Evolutionary conservation across 495 filamentous ascomycete genomes (phyloP).

Genomic region (Chaetomidium leptoderma): DNA sequence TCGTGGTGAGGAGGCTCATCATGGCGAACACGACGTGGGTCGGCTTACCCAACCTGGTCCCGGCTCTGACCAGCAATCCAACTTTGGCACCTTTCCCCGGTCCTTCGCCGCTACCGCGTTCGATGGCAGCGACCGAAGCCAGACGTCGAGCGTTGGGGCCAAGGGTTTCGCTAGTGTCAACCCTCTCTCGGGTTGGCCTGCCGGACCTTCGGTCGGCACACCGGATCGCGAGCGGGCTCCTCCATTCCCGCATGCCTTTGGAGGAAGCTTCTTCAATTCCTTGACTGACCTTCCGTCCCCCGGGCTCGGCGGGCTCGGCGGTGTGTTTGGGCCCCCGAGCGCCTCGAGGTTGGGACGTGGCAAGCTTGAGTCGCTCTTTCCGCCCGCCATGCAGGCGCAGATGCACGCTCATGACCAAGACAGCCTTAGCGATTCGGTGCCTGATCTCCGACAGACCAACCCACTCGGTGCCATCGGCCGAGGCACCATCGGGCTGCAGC

Average conservation of each 20-base stretch:
- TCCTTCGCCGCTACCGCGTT: constrained; percentile 49
- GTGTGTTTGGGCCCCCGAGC: constrained; percentile 44
- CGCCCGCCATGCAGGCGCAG: constrained; percentile 81
- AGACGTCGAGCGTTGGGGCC: constrained; percentile 78
- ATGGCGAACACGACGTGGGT: constrained; percentile 61
- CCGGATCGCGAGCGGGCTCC: constrained; percentile 71
- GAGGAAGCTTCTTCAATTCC: constrained; percentile 64
- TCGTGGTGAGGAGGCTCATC: constrained; percentile 67
- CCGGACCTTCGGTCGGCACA: constrained; percentile 60
- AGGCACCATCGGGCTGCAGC: constrained; percentile 44
- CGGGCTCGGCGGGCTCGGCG: constrained; percentile 55
- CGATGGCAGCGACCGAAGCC: constrained; percentile 77
- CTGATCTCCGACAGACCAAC: constrained; percentile 47
- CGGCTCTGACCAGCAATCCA: constrained; percentile 41
- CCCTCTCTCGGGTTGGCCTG: constrained; percentile 64
- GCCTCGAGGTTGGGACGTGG: constrained; percentile 57
- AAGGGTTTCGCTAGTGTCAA: constrained; percentile 66
- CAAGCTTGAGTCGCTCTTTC: constrained; percentile 84
- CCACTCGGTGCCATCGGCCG: constrained; percentile 54
- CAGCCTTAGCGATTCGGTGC: constrained; percentile 46
- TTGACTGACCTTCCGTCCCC: constrained; percentile 74
- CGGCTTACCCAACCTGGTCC: constrained; percentile 35
- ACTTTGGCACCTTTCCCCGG: constrained; percentile 46
- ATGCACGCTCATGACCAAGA: constrained; percentile 64
- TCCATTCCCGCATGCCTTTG: constrained; percentile 60